These are phyloP conservation scores for Metschnikowia dekortorum DNA, from an alignment of 805 yeast species.

Conservation along the genomic window DNA sequence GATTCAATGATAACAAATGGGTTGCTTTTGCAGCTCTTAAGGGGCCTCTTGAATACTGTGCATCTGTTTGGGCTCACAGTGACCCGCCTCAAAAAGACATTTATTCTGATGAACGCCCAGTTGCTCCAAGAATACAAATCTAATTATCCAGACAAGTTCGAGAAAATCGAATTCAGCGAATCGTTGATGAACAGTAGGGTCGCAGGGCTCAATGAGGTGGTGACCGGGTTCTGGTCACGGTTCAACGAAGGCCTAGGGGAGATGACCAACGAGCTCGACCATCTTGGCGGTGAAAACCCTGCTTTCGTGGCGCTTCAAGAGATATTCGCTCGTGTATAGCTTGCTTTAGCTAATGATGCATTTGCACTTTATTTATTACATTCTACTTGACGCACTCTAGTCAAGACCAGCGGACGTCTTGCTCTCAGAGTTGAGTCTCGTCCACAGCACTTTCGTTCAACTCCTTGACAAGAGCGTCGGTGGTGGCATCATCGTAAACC, in stretches of 20 bases:
- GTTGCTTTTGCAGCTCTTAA: conserved; percentile 44
- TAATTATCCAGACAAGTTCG: conserved; percentile 30
- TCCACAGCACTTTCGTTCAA: conserved; percentile 53
- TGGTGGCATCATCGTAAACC: conserved; percentile 77
- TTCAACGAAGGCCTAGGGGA: conserved; percentile 11
- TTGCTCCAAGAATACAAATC: conserved; percentile 37
- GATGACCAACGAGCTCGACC: conserved; percentile 10
- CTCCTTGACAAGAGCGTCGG: conserved; percentile 72
- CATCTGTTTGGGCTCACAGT: conserved; percentile 47
- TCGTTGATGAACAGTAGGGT: conserved; percentile 26
- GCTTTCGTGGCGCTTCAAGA: conserved; percentile 10
- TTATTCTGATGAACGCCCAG: conserved; percentile 45
- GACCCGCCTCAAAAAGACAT: conserved; percentile 49
- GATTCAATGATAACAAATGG: conserved; percentile 65
- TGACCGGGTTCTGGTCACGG: conserved; percentile 16
- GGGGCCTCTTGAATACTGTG: conserved; percentile 44
- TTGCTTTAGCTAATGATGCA: background rate
- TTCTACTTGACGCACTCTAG: background rate
- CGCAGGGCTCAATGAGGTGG: conserved; percentile 13
- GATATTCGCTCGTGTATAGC: conserved; percentile 10
- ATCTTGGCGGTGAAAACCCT: conserved; percentile 14
- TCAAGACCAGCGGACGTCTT: background rate
- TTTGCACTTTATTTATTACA: background rate
- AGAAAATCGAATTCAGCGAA: conserved; percentile 27
- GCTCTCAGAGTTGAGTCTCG: conserved; percentile 10